Base-by-base conservation (phyloP, 352 stramenopile genomes). In the Halophytophthora polymorphica region DNA sequence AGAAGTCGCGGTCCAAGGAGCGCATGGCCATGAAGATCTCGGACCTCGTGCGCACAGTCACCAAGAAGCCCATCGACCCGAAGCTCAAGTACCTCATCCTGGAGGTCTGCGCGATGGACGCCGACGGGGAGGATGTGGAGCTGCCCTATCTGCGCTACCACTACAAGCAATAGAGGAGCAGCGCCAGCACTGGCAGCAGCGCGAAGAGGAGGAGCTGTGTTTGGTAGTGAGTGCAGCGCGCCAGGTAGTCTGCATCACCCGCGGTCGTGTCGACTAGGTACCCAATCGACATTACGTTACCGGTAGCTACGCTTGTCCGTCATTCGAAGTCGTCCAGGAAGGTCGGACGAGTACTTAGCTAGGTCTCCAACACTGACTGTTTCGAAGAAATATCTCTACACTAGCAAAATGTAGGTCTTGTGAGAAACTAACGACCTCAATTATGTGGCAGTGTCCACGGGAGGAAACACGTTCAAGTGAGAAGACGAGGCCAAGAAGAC, bases 21-120 rank as follows among this genome's bases (percentile, higher is more conserved):
- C 86, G 97, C 40, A 98, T 98, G 90, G 78, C 80, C 21, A 98
- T 99, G 96, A 96, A 90, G 52, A 97, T 99, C 66, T 96, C 90
- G 36, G 80, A 98, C 55, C 77, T 99, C 15, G 92, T 98, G 18
- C 79, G 82, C 25, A 96, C 86, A 17, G 96, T 99, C 35, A 98
- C 93, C 18, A 99, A 99, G 73, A 98, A 97, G 57, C 77, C 92
- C 13, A 88, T 99, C 46, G 90, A 96, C 36, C 47, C 77, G 21
- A 97, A 96, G 59, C 86, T 98, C 60, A 96, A 98, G 56, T 99
- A 98, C 57, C 73, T 99, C 39, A 96, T 96, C 47, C 79, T 99
- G 25, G 96, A 98, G 70, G 80, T 98, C 12, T 98, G 97, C 69
- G 90, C 90, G n/a, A 98, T 95, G 56, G 95, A 99, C 62, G 78